These are phyloP conservation scores for Phytophthora pisi DNA, from an alignment of 352 stramenopile species.

Conservation along the genomic window DNA sequence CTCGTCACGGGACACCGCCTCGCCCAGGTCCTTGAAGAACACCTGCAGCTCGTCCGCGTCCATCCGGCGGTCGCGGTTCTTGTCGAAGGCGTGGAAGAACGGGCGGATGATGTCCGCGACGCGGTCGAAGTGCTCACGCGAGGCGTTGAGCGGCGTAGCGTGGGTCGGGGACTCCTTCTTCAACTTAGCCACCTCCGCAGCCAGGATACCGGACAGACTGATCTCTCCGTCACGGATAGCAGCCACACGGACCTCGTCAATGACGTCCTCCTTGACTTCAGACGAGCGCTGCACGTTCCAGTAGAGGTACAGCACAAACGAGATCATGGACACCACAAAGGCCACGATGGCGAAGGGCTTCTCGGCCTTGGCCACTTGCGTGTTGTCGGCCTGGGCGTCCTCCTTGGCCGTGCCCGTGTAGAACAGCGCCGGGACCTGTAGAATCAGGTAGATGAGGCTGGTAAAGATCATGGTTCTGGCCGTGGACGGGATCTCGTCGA, in stretches of 20 bases:
- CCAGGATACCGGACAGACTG: constrained; percentile 79
- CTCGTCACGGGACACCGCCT: constrained; percentile 83
- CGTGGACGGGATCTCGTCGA: constrained; percentile 89
- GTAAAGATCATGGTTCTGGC: constrained; percentile 93
- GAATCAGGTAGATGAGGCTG: constrained; percentile 95
- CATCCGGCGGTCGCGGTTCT: constrained; percentile 90
- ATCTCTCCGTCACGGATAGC: constrained; percentile 79
- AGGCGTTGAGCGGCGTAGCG: constrained; percentile 58
- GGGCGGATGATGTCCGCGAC: constrained; percentile 92
- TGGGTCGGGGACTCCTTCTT: constrained; percentile 45
- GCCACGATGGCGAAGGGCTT: constrained; percentile 90
- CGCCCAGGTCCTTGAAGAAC: constrained; percentile 95
- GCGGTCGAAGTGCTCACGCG: constrained; percentile 63
- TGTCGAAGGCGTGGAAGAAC: constrained; percentile 95
- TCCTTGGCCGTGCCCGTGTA: constrained; percentile 81
- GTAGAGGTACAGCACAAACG: constrained; percentile 93
- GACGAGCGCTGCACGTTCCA: constrained; percentile 90
- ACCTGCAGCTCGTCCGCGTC: constrained; percentile 91
- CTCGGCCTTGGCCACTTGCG: constrained; percentile 79
- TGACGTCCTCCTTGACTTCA: constrained; percentile 64
- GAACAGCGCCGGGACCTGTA: constrained; percentile 92
- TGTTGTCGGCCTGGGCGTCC: constrained; percentile 72
- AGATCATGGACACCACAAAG: constrained; percentile 88
- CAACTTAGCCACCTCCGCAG: constrained; percentile 77
- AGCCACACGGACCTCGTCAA: constrained; percentile 73